Percentiles rank a stretch among this genome's conserved stretches.
Conservation (phyloP, 2,329 filamentous ascomycete genomes). For the Paecilomyces dactylethromorphus region DNA sequence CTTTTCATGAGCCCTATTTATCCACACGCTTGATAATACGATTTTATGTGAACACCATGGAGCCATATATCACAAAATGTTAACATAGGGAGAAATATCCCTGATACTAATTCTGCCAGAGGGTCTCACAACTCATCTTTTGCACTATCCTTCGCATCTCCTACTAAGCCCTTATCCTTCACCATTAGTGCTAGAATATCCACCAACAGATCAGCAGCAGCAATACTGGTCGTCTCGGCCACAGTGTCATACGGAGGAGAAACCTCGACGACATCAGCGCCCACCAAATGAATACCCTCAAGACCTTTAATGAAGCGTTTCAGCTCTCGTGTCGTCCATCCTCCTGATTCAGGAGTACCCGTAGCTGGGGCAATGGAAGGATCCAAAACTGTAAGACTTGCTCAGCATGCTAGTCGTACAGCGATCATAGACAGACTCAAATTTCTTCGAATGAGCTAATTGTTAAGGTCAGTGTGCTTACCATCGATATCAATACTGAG, state of each 20-base stretch:
- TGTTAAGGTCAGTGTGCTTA: background rate
- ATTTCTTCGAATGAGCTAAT: too few species aligned
- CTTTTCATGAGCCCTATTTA: too few species aligned
- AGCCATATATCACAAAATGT: too few species aligned
- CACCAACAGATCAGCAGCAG: conserved; percentile 22
- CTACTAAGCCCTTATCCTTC: conserved; percentile 5
- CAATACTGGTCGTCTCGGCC: conserved; percentile 21
- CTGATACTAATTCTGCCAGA: background rate
- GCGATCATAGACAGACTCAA: background rate
- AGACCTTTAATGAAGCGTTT: conserved; percentile 16
- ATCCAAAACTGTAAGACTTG: conserved; percentile 15
- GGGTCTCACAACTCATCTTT: background rate
- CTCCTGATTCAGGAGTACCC: conserved; percentile 18
- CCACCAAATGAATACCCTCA: conserved; percentile 16
- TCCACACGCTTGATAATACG: too few species aligned
- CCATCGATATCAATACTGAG: conserved; percentile 27
- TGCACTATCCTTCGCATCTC: background rate
- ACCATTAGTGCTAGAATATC: conserved; percentile 23
- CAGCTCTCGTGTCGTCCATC: conserved; percentile 19
- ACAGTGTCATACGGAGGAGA: conserved; percentile 16
- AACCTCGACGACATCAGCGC: conserved; percentile 20
- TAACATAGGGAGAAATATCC: too few species aligned
- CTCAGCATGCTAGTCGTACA: background rate
- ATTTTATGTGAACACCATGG: too few species aligned
- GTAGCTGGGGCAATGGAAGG: conserved; percentile 27